A percentile compares a stretch with the other conserved stretches of the same genome.
These are phyloP conservation scores for Ceriops zippeliana DNA, from an alignment of 345 rosid species.

Conservation along the genomic window DNA sequence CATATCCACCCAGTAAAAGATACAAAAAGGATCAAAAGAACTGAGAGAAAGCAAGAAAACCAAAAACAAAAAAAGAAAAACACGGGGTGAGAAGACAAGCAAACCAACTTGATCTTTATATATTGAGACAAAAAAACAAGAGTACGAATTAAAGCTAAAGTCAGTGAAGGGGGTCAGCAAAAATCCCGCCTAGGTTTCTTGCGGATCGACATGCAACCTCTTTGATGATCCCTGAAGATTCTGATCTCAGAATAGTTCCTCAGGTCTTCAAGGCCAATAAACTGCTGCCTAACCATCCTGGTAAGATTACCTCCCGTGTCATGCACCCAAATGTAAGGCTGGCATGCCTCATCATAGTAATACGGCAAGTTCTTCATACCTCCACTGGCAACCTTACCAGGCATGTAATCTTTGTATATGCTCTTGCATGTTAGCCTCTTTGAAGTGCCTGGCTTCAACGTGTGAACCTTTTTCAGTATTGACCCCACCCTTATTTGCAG, in stretches of 20 bases:
- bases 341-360: constrained; percentile 70
- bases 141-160: neutral
- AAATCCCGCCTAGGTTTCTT: constrained; percentile 71
- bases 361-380: constrained; percentile 63
- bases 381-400: constrained; percentile 24
- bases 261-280: constrained; percentile 73
- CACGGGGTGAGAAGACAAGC: neutral
- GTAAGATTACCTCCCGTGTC: constrained; percentile 64
- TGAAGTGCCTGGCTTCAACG: constrained; percentile 75
- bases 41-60: no score
- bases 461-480: constrained; percentile 71
- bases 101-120: neutral
- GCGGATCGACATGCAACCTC: constrained; percentile 66
- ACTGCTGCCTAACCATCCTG: constrained; percentile 90
- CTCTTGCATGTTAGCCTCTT: constrained; percentile 67
- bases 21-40: no score
- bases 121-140: neutral
- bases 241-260: constrained; percentile 80
- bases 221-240: constrained; percentile 57
- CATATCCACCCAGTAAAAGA: no score
- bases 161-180: constrained; percentile 36
- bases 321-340: constrained; percentile 83
- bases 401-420: constrained; percentile 76
- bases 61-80: neutral
- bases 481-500: constrained; percentile 84